phyloP scores from a whole-genome alignment of 495 filamentous ascomycete genomes.

The Podospora sp. region DNA sequence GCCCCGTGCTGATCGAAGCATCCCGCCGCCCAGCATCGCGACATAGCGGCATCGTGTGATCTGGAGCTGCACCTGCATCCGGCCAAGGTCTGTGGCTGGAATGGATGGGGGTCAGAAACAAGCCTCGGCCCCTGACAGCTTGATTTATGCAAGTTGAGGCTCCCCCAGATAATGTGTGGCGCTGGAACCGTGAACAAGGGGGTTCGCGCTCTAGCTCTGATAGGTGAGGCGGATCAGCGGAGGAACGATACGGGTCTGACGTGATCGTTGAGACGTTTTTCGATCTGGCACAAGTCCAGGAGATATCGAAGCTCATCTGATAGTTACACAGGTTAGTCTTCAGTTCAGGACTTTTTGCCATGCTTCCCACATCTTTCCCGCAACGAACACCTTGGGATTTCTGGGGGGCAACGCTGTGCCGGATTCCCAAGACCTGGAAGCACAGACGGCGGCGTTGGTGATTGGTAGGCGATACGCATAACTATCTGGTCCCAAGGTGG shows the following conservation, averaged over 20 bases:
- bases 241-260: constrained; percentile 6
- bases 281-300: background rate
- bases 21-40: background rate
- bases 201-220: background rate
- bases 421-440: background rate
- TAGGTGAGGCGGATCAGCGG: background rate
- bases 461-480: background rate
- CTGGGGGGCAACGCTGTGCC: background rate
- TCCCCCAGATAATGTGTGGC: background rate
- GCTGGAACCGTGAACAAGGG: background rate
- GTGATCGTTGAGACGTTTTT: background rate
- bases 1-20: no score
- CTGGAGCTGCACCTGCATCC: background rate
- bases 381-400: background rate
- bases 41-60: background rate
- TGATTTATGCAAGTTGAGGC: background rate
- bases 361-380: background rate
- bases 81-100: background rate
- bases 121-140: background rate
- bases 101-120: background rate
- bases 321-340: no score
- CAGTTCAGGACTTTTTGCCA: no score
- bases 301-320: background rate
- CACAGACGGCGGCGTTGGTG: background rate
- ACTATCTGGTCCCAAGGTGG: background rate